Evolutionary conservation across 164 flowering plant genomes (phyloP).

Genomic region (Chimonanthus praecox): DNA sequence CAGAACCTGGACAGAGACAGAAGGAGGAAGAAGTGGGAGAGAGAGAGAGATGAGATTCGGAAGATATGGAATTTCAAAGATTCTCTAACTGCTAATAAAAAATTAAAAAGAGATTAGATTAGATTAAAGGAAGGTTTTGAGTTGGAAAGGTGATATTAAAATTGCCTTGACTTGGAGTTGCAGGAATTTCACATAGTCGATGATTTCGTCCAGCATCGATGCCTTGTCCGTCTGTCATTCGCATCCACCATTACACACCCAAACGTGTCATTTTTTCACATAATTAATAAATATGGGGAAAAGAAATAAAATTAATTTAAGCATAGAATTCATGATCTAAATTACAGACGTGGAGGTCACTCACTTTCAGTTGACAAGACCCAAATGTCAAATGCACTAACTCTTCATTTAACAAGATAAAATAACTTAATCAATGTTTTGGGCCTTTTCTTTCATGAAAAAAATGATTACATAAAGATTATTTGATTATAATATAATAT

Average conservation of each 20-base stretch:
- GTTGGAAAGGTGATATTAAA: background rate
- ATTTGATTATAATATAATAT: too few relatives aligned
- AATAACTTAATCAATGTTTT: background rate
- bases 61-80: background rate
- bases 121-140: background rate
- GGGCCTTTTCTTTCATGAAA: too few relatives aligned
- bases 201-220: constrained; percentile 98
- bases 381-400: background rate
- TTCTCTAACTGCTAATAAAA: background rate
- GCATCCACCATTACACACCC: constrained; percentile 1
- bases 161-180: constrained; percentile 98
- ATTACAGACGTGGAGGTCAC: background rate
- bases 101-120: background rate
- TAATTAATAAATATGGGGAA: too few relatives aligned
- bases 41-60: background rate
- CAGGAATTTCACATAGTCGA: constrained; percentile 95
- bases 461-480: too few relatives aligned
- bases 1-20: constrained; percentile 52
- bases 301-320: background rate
- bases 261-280: background rate
- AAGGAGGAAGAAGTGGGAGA: background rate
- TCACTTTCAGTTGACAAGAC: background rate
- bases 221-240: constrained; percentile 96
- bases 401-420: background rate
- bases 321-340: background rate